Percentiles rank a stretch among this genome's conserved stretches.
These are phyloP conservation scores for Staphylotrichum tortipilum DNA, from an alignment of 495 filamentous ascomycete genomes.

Conservation along the genomic window DNA sequence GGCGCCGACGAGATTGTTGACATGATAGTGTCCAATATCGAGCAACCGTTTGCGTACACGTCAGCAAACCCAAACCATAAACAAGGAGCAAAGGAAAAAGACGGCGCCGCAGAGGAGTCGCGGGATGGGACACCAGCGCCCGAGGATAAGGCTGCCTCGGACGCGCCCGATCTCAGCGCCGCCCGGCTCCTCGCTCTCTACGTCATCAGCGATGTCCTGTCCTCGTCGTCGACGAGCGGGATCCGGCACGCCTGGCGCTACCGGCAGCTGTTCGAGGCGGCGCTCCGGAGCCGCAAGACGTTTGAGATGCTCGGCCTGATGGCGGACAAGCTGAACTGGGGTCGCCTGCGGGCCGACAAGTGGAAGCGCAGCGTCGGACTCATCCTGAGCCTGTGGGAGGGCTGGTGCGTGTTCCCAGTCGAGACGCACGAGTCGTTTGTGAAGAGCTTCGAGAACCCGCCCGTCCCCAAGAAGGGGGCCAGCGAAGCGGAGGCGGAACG, in stretches of 20 bases:
- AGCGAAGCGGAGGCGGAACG: constrained; percentile 40
- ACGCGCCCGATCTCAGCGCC: constrained; percentile 53
- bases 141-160: constrained; percentile 27
- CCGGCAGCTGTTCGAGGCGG: constrained; percentile 72
- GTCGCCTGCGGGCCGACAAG: constrained; percentile 74
- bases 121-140: constrained; percentile 28
- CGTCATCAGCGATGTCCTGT: constrained; percentile 80
- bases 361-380: constrained; percentile 75
- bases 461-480: constrained; percentile 46
- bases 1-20: constrained; percentile 85
- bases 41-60: constrained; percentile 61
- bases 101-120: constrained; percentile 26
- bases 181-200: constrained; percentile 78
- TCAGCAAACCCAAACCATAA: constrained; percentile 40
- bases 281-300: constrained; percentile 57
- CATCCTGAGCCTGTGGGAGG: constrained; percentile 77
- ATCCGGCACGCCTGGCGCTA: constrained; percentile 89
- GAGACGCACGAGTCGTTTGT: constrained; percentile 66
- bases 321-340: constrained; percentile 71
- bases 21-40: constrained; percentile 73
- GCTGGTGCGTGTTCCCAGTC: constrained; percentile 78
- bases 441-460: constrained; percentile 64
- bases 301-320: constrained; percentile 78
- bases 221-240: constrained; percentile 70
- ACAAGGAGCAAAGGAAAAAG: constrained; percentile 35